Percentiles rank a stretch among this genome's conserved stretches.
Conservation (phyloP, 768 basidiomycete genomes). For the Tricholoma sp. region DNA sequence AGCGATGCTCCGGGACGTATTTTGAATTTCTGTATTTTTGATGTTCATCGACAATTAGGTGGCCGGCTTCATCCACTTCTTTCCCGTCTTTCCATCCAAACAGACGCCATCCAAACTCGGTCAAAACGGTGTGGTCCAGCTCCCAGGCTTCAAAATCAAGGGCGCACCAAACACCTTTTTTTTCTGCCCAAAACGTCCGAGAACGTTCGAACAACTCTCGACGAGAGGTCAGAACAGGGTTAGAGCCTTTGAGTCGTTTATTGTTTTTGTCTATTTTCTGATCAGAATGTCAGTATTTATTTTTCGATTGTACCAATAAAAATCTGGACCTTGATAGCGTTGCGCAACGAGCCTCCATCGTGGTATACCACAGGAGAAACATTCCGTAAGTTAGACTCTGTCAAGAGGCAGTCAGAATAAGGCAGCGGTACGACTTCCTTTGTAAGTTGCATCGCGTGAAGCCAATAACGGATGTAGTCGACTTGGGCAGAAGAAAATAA, state of each 20-base stretch:
- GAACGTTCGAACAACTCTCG: conserved; percentile 65
- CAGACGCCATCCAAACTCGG: conserved; percentile 78
- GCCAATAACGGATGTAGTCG: conserved; percentile 82
- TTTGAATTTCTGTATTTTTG: conserved; percentile 49
- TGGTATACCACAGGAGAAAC: conserved; percentile 55
- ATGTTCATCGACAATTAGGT: conserved; percentile 63
- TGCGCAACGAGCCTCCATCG: conserved; percentile 49
- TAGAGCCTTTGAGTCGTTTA: conserved; percentile 65
- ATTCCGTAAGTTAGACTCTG: conserved; percentile 48
- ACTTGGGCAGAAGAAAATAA: conserved; percentile 80
- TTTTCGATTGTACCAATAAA: not conserved
- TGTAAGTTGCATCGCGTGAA: conserved; percentile 69
- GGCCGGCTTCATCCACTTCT: conserved; percentile 45
- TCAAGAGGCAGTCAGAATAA: conserved; percentile 71
- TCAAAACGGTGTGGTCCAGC: conserved; percentile 61
- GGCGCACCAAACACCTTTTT: conserved; percentile 68
- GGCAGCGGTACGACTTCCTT: conserved; percentile 64
- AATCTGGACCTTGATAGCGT: conserved; percentile 49
- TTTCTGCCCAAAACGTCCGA: conserved; percentile 56
- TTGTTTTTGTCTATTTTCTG: conserved; percentile 79
- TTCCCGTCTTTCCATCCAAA: conserved; percentile 51
- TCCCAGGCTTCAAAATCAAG: conserved; percentile 88
- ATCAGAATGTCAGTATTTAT: not conserved
- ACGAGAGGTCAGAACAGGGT: conserved; percentile 47
- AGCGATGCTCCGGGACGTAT: conserved; percentile 59